Conservation (phyloP, 2,329 filamentous ascomycete genomes). For the Fusarium sp. region DNA sequence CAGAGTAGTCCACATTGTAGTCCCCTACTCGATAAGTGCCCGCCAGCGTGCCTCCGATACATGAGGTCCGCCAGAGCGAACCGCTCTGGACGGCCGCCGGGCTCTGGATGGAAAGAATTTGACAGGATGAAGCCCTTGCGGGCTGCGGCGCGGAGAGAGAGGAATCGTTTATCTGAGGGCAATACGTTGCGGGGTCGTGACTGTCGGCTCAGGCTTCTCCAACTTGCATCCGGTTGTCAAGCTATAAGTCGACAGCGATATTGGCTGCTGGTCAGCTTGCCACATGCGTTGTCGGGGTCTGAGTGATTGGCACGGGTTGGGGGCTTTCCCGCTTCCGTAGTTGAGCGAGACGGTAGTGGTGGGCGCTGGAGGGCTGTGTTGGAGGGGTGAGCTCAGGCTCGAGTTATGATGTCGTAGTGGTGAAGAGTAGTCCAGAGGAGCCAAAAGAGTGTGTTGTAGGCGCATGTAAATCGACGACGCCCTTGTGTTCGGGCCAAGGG, state of each 20-base stretch:
- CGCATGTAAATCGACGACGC: slow-evolving; percentile 28
- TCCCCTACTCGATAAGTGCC: slow-evolving; percentile 79
- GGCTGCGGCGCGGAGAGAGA: slow-evolving; percentile 58
- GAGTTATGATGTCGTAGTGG: slow-evolving; percentile 37
- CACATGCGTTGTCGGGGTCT: slow-evolving; percentile 41
- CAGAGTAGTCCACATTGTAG: slow-evolving; percentile 81
- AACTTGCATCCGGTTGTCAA: slow-evolving; percentile 34
- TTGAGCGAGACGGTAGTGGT: slow-evolving; percentile 40
- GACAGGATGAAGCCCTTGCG: slow-evolving; percentile 64
- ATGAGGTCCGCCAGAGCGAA: slow-evolving; percentile 83
- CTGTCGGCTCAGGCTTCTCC: slow-evolving; percentile 35
- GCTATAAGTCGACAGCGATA: slow-evolving; percentile 44
- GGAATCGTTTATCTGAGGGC: slow-evolving; percentile 35
- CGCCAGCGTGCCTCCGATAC: slow-evolving; percentile 78
- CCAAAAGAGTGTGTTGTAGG: slow-evolving; percentile 42
- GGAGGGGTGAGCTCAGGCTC: slow-evolving; percentile 35
- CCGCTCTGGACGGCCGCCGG: slow-evolving; percentile 79
- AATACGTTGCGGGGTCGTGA: slow-evolving; percentile 44
- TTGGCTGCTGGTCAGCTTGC: slow-evolving; percentile 39
- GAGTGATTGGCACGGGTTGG: slow-evolving; percentile 41
- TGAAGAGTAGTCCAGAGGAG: slow-evolving; percentile 41
- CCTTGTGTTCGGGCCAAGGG: slow-evolving; percentile 21
- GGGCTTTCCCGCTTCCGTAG: slow-evolving; percentile 46
- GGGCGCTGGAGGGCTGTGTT: slow-evolving; percentile 39
- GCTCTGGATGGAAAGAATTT: slow-evolving; percentile 71